phyloP scores from a whole-genome alignment of 495 filamentous ascomycete species.

The Penicillium samsonianum region DNA sequence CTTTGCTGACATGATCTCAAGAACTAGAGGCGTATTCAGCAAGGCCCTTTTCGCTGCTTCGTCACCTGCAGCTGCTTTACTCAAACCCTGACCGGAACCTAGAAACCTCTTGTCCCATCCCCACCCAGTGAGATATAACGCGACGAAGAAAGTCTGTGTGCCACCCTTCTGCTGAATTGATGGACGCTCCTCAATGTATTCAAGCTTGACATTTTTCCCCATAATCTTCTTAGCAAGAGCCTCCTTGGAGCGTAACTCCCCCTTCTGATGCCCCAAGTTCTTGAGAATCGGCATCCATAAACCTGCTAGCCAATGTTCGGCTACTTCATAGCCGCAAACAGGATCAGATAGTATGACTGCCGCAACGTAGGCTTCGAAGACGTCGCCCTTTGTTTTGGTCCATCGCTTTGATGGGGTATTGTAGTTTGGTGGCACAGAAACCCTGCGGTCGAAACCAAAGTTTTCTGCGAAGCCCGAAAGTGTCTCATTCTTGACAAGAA shows the following conservation, averaged over 20 bases:
- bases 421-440: constrained; percentile 50
- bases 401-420: constrained; percentile 48
- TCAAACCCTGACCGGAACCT: constrained; percentile 66
- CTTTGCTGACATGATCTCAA: constrained; percentile 55
- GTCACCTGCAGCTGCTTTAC: constrained; percentile 72
- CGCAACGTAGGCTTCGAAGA: constrained; percentile 88
- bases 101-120: constrained; percentile 65
- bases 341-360: constrained; percentile 69
- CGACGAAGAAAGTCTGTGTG: constrained; percentile 65
- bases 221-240: constrained; percentile 58
- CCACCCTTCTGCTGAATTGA: constrained; percentile 57
- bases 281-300: constrained; percentile 62
- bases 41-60: constrained; percentile 69
- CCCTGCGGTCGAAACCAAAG: constrained; percentile 67
- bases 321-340: constrained; percentile 56
- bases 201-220: constrained; percentile 60
- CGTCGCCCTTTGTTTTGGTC: constrained; percentile 74
- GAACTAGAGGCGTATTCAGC: constrained; percentile 57
- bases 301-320: constrained; percentile 65
- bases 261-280: constrained; percentile 40
- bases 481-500: constrained; percentile 75
- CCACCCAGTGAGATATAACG: constrained; percentile 70
- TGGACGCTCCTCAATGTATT: constrained; percentile 60
- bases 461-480: constrained; percentile 61
- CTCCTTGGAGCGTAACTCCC: constrained; percentile 49